Conservation (phyloP, 192 early-diverging fungal species). For the Cladochytrium replicatum region DNA sequence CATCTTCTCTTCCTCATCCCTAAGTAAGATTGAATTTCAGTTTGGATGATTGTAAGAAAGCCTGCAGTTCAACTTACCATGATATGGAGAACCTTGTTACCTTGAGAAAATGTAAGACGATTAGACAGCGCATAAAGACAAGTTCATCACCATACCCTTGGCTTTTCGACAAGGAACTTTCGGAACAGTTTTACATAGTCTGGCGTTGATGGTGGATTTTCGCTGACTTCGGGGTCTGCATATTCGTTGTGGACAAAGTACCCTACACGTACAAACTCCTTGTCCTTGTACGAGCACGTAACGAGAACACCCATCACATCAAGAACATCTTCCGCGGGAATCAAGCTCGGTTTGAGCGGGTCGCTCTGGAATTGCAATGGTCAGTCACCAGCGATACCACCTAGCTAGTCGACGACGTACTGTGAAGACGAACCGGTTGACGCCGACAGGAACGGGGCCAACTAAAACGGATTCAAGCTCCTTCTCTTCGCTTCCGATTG, state of each 20-base stretch:
- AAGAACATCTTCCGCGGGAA: conserved; percentile 72
- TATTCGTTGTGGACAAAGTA: conserved; percentile 99
- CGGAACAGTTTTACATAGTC: conserved; percentile 67
- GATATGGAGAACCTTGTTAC: no score
- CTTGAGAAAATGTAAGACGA: no score
- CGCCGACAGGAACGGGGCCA: conserved; percentile 88
- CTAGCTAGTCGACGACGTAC: conserved; percentile 28
- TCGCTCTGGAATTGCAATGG: conserved; percentile 55
- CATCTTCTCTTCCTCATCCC: no score
- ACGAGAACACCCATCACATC: conserved; percentile 88
- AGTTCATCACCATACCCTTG: conserved; percentile 50
- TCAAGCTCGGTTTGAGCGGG: conserved; percentile 51
- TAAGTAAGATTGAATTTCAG: no score
- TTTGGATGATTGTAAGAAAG: no score
- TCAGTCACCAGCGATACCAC: conserved; percentile 9
- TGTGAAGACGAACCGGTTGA: conserved; percentile 89
- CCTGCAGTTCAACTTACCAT: no score
- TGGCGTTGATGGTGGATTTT: conserved; percentile 61
- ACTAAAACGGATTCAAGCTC: conserved; percentile 89
- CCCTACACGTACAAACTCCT: conserved; percentile 93
- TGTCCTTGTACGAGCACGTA: conserved; percentile 76
- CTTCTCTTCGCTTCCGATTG: conserved; percentile 83
- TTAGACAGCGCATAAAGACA: no score
- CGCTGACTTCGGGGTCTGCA: conserved; percentile 63
- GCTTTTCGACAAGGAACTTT: conserved; percentile 87